These are phyloP conservation scores for Taxillus chinensis DNA, from an alignment of 164 flowering plant species.

Conservation along the genomic window DNA sequence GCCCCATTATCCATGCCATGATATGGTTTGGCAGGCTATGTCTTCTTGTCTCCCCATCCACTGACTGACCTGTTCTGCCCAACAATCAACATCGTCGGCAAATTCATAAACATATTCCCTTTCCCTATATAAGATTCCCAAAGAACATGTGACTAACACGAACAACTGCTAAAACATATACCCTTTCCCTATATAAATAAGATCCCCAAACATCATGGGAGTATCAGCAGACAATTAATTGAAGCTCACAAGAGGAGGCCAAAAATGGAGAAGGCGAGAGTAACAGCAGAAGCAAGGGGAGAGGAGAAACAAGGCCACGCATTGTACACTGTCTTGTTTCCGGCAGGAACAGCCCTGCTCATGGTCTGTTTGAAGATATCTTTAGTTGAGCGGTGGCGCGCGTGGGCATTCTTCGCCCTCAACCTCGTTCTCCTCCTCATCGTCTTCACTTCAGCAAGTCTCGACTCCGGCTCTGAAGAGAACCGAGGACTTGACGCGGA, in stretches of 20 bases:
- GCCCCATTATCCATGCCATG: not conserved
- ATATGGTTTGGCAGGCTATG: conserved; percentile 5
- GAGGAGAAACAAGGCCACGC: conserved; percentile 4
- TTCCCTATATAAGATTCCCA: too few relatives aligned
- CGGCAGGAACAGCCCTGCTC: conserved; percentile 21
- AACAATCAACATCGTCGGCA: not conserved
- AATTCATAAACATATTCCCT: too few relatives aligned
- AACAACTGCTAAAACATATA: too few relatives aligned
- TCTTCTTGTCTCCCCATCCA: conserved; percentile 22
- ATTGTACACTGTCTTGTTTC: conserved; percentile 11
- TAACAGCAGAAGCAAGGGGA: not conserved
- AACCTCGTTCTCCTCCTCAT: conserved; percentile 48
- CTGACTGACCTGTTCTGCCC: conserved; percentile 4
- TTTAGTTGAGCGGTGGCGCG: conserved; percentile 41
- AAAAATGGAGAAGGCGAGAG: conserved; percentile 2
- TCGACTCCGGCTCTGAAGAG: not conserved
- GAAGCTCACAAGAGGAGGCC: too few relatives aligned
- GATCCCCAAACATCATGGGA: too few relatives aligned
- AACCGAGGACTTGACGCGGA: not conserved
- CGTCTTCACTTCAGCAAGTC: conserved; percentile 32
- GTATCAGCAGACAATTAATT: too few relatives aligned
- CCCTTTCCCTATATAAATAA: too few relatives aligned
- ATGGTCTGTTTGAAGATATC: conserved; percentile 19
- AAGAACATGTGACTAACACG: too few relatives aligned
- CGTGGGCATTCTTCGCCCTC: conserved; percentile 40